Base-by-base conservation (phyloP, 2,329 filamentous ascomycete genomes). In the Fusarium robinianum region DNA sequence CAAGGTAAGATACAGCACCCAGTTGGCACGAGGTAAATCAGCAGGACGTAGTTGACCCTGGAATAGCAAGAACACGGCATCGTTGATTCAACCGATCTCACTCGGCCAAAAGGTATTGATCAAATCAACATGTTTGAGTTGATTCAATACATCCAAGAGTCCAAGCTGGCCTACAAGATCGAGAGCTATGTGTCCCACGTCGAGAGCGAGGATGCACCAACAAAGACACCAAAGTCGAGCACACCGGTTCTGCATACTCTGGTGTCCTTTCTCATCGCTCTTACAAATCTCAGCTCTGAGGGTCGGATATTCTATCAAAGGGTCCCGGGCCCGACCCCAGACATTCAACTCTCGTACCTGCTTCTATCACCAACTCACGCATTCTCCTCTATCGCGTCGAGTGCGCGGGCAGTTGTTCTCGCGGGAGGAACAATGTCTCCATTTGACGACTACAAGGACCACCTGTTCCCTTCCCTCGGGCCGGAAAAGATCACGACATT, bases 371-470 rank as follows among this genome's bases (percentile, higher is more conserved):
- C 94, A 1, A 91, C 91, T 0, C 84, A 92, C 59, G 89, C 95
- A 55, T 97, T 99, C 67, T 86, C 86, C 6, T 87, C 91, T 8
- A 87, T 97, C 37, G 89, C 92, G 2, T 83, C 88, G 19, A 84
- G 87, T 50, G 90, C 94, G 1, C 79, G 90, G 45, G 88, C 92
- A 2, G 87, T 99, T 4, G 86, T 99, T 27, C 74, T 99, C 4
- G 94, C 91, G 0, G 94, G 94, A 45, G 94, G 94, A 15, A 99
- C 94, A 17, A 97, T 99, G 94, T 95, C 94, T 3, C 94, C 94
- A 0, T 95, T 97, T 73, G 81, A 85, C 16, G 94, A 97, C 69
- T 99, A 96, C 68, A 84, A 80, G 23, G 79, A 86, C 4, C 88
- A 96, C 59, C 76, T 99, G 0, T 94, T 99, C 51, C 88, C 92